Evolutionary conservation across 805 yeast genomes (phyloP).

Genomic region (Jamesozyma lodderae): DNA sequence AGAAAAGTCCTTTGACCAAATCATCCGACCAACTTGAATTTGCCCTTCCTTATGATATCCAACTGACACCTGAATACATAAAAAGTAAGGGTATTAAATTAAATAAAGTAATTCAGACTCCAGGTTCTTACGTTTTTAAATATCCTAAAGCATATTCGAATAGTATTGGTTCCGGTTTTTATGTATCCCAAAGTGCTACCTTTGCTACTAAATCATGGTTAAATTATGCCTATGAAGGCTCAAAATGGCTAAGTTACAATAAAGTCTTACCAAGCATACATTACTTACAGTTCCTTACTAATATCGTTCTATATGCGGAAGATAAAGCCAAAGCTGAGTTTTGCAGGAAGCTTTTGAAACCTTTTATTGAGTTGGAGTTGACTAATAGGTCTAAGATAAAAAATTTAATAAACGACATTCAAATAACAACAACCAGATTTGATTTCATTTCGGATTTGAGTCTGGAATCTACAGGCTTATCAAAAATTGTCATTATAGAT

Average conservation of each 20-base stretch:
- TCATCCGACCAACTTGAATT: not conserved
- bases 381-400: constrained; percentile 34
- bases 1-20: not conserved
- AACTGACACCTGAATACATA: constrained; percentile 45
- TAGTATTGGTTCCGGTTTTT: constrained; percentile 45
- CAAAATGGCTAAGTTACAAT: constrained; percentile 42
- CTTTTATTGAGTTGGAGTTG: constrained; percentile 32
- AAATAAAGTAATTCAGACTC: constrained; percentile 43
- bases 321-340: constrained; percentile 31
- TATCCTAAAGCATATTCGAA: constrained; percentile 49
- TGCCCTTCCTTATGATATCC: constrained; percentile 12
- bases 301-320: constrained; percentile 36
- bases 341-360: constrained; percentile 28
- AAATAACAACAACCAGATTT: constrained; percentile 30
- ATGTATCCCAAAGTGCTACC: constrained; percentile 45
- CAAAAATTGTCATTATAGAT: constrained; percentile 38
- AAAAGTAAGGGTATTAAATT: constrained; percentile 40
- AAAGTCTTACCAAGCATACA: constrained; percentile 46
- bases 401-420: constrained; percentile 23
- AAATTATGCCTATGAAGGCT: constrained; percentile 38
- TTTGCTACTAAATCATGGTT: constrained; percentile 56
- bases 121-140: constrained; percentile 52
- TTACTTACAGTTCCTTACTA: constrained; percentile 38
- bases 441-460: constrained; percentile 49
- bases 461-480: constrained; percentile 43